These are phyloP conservation scores for Paramecium primaurelia DNA, from an alignment of 73 alveolate genomes.

Conservation along the genomic window DNA sequence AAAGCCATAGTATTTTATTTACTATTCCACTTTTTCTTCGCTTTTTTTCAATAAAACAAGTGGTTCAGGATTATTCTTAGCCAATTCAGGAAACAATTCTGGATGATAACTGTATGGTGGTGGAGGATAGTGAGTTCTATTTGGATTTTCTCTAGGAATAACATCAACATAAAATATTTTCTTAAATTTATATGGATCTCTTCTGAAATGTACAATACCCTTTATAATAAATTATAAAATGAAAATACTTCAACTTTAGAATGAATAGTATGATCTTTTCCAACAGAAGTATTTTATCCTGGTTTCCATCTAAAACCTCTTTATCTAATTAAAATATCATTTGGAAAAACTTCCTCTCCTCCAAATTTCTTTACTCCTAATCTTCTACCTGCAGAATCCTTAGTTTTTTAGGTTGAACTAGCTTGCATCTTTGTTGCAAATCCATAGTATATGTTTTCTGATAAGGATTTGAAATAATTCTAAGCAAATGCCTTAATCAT, in stretches of 20 bases:
- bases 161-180: slow-evolving; percentile 69
- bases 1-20: background rate
- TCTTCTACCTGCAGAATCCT: slow-evolving; percentile 60
- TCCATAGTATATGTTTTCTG: background rate
- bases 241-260: slow-evolving; percentile 66
- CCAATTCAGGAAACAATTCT: slow-evolving; percentile 79
- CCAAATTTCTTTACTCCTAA: slow-evolving; percentile 61
- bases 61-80: slow-evolving; percentile 70
- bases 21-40: background rate
- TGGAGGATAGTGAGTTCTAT: slow-evolving; percentile 66
- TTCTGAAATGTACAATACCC: slow-evolving; percentile 61
- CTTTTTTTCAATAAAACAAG: background rate
- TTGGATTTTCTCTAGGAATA: slow-evolving; percentile 68
- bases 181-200: slow-evolving; percentile 58
- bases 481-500: background rate
- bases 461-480: background rate
- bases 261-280: slow-evolving; percentile 79
- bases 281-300: slow-evolving; percentile 71
- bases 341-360: slow-evolving; percentile 71
- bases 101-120: slow-evolving; percentile 85
- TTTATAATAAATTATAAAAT: background rate
- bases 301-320: slow-evolving; percentile 80
- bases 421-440: slow-evolving; percentile 64
- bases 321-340: slow-evolving; percentile 68
- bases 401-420: slow-evolving; percentile 54